phyloP scores from a whole-genome alignment of 2,329 filamentous ascomycete species.

The Ophiosphaerella herpotricha region DNA sequence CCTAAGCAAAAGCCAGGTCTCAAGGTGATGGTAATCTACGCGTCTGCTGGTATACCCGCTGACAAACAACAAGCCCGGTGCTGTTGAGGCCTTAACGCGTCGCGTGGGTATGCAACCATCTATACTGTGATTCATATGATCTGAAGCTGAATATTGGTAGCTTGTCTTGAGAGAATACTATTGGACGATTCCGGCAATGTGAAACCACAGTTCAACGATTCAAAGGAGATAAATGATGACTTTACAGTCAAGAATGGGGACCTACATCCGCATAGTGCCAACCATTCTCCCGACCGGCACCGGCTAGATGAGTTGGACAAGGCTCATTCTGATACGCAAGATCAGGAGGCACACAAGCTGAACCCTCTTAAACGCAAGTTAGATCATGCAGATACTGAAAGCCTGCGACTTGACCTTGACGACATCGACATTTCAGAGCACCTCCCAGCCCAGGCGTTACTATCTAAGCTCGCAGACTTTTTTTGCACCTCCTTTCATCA shows the following conservation, averaged over 20 bases:
- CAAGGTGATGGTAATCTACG: background rate
- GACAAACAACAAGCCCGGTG: conserved; percentile 30
- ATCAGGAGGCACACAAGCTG: background rate
- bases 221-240: background rate
- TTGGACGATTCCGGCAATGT: conserved; percentile 34
- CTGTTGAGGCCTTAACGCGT: conserved; percentile 39
- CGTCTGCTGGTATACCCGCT: background rate
- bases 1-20: conserved; percentile 42
- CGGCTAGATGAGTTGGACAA: background rate
- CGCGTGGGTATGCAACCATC: conserved; percentile 31
- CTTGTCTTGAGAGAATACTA: conserved; percentile 37
- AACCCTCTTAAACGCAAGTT: conserved; percentile 34
- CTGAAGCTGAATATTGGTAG: conserved; percentile 22
- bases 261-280: background rate
- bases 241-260: background rate
- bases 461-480: conserved; percentile 34
- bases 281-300: background rate
- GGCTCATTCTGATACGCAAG: background rate
- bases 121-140: background rate
- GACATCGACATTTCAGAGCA: conserved; percentile 31
- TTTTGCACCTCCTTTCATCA: conserved; percentile 42
- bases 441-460: conserved; percentile 30
- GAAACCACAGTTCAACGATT: conserved; percentile 23
- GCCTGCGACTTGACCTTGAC: conserved; percentile 24
- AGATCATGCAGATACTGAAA: conserved; percentile 16